phyloP scores from a whole-genome alignment of 257 asterid species.

The Rehmannia glutinosa region DNA sequence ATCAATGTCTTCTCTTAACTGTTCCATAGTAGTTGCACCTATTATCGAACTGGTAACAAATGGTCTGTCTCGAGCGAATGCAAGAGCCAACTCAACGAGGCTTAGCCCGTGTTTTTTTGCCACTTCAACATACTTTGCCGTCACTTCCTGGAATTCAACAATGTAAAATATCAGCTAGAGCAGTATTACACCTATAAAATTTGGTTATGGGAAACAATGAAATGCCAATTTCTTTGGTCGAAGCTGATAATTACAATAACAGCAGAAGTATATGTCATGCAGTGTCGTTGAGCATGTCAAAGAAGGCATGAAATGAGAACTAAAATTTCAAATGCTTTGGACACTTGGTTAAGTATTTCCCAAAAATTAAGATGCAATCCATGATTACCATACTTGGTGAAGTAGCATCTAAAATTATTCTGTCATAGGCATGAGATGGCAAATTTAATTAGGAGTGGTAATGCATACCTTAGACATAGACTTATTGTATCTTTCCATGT shows the following conservation, averaged over 20 bases:
- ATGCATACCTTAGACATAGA: conserved; percentile 59
- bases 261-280: neutral
- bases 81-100: conserved; percentile 75
- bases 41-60: conserved; percentile 75
- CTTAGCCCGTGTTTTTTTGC: conserved; percentile 79
- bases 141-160: conserved; percentile 61
- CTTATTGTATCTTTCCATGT: conserved; percentile 87
- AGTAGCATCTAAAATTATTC: neutral
- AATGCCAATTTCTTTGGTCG: no score
- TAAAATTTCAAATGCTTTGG: neutral
- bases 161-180: neutral
- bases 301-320: neutral
- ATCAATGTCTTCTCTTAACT: conserved; percentile 67
- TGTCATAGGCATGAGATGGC: neutral
- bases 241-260: no score
- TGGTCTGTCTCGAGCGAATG: conserved; percentile 70
- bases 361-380: neutral
- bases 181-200: no score
- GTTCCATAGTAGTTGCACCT: conserved; percentile 81
- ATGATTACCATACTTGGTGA: neutral
- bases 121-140: conserved; percentile 52
- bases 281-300: neutral
- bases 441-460: neutral
- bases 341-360: neutral
- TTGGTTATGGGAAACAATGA: neutral